Evolutionary conservation across 2,329 filamentous ascomycete genomes (phyloP).

Genomic region (Volutella citrinella): DNA sequence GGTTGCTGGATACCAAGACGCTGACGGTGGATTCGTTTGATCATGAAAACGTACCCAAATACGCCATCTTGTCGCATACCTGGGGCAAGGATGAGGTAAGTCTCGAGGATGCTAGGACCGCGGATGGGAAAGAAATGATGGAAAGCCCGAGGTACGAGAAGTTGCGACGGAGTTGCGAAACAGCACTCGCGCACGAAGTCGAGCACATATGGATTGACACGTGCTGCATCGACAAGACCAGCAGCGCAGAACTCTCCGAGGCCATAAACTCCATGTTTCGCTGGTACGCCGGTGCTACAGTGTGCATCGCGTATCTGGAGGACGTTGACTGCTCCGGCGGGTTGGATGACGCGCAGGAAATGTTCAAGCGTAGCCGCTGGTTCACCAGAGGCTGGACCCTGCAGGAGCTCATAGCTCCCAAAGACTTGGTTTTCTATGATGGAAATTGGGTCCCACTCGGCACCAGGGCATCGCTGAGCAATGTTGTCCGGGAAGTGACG

Average conservation of each 20-base stretch:
- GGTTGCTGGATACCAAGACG: conserved; percentile 6
- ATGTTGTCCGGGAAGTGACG: conserved; percentile 14
- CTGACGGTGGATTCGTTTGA: conserved; percentile 4
- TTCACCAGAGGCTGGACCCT: conserved; percentile 52
- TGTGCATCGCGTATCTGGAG: conserved; percentile 8
- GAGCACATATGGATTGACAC: conserved; percentile 8
- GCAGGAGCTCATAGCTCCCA: conserved; percentile 60
- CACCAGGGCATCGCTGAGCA: conserved; percentile 13
- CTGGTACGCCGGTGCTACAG: conserved; percentile 4
- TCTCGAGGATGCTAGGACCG: conserved; percentile 20
- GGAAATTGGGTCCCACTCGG: conserved; percentile 22
- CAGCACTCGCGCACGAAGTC: conserved; percentile 1
- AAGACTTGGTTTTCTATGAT: conserved; percentile 26
- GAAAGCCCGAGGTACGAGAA: conserved; percentile 3
- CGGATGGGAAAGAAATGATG: not conserved
- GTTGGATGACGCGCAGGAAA: not conserved
- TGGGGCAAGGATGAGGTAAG: conserved; percentile 30
- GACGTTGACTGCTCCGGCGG: conserved; percentile 8
- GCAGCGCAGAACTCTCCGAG: no score
- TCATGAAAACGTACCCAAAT: conserved; percentile 10
- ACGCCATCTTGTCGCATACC: conserved; percentile 35
- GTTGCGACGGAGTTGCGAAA: conserved; percentile 3
- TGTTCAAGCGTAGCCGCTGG: conserved; percentile 19
- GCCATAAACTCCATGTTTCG: conserved; percentile 11
- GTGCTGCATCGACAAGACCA: conserved; percentile 11